These are phyloP conservation scores for Arthrinium puccinioides DNA, from an alignment of 2,329 filamentous ascomycete species.

Conservation along the genomic window DNA sequence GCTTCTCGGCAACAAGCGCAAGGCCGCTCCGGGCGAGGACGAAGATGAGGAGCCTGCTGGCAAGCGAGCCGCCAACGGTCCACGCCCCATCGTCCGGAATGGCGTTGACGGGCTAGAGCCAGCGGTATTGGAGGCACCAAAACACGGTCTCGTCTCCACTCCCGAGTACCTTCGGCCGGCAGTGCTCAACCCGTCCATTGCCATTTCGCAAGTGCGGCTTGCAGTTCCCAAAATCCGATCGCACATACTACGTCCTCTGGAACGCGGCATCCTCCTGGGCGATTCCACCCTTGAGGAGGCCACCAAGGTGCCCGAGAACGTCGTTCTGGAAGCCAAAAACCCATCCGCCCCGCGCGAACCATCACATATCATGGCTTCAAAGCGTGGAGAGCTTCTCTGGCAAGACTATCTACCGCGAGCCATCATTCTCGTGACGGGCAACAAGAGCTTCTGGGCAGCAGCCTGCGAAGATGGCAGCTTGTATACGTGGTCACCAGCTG, in stretches of 20 bases:
- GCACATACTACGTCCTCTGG: constrained; percentile 75
- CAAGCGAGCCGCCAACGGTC: constrained; percentile 56
- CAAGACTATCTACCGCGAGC: constrained; percentile 86
- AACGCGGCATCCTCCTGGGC: constrained; percentile 51
- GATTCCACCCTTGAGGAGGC: constrained; percentile 53
- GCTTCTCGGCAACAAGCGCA: constrained; percentile 89
- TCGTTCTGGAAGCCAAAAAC: constrained; percentile 85
- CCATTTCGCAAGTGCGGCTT: constrained; percentile 75
- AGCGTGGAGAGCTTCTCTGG: constrained; percentile 77
- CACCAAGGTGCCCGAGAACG: constrained; percentile 56
- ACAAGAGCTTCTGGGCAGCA: constrained; percentile 83
- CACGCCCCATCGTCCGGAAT: constrained; percentile 68
- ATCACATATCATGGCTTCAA: constrained; percentile 73
- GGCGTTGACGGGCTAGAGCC: constrained; percentile 71
- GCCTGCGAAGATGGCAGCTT: constrained; percentile 89
- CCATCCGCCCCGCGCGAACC: constrained; percentile 72
- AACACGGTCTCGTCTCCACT: constrained; percentile 56
- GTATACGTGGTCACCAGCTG: constrained; percentile 88
- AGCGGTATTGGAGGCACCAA: constrained; percentile 54
- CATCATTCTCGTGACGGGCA: constrained; percentile 86
- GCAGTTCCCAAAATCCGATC: constrained; percentile 81
- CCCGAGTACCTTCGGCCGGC: constrained; percentile 86
- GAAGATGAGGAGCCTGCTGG: constrained; percentile 56
- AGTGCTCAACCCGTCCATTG: constrained; percentile 73
- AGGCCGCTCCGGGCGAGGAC: constrained; percentile 66